These are phyloP conservation scores for Gossypium longicalyx DNA, from an alignment of 345 rosid genomes.

Conservation along the genomic window DNA sequence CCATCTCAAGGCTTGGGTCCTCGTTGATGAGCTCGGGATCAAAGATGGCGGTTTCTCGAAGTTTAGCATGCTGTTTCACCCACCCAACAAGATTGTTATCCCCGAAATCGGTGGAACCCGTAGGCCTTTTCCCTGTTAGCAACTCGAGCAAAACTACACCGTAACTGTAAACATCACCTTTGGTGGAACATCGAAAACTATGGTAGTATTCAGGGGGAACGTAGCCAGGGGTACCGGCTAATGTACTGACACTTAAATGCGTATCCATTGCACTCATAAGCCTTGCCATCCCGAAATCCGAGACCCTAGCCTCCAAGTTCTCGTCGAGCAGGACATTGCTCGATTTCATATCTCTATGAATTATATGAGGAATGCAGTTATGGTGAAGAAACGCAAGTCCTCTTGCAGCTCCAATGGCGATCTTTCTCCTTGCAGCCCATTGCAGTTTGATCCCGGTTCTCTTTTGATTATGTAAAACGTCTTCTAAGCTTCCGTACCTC, in stretches of 20 bases:
- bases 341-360: conserved; percentile 97
- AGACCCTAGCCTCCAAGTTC: conserved; percentile 87
- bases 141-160: conserved; percentile 95
- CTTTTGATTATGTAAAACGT: conserved; percentile 69
- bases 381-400: conserved; percentile 93
- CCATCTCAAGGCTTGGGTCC: conserved; percentile 65
- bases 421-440: conserved; percentile 79
- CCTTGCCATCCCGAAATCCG: conserved; percentile 98
- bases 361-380: conserved; percentile 79
- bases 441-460: conserved; percentile 65
- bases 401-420: conserved; percentile 87
- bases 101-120: conserved; percentile 92
- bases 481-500: conserved; percentile 92
- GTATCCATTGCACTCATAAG: conserved; percentile 90
- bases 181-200: conserved; percentile 81
- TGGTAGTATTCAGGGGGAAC: conserved; percentile 98
- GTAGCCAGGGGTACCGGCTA: conserved; percentile 96
- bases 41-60: conserved; percentile 59
- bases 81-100: conserved; percentile 99
- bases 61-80: conserved; percentile 89
- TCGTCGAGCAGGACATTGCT: conserved; percentile 90
- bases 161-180: conserved; percentile 92
- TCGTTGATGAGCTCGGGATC: conserved; percentile 73
- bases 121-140: conserved; percentile 83
- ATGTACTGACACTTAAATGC: conserved; percentile 92